Percentiles rank a stretch among this genome's conserved stretches.
These are phyloP conservation scores for Begonia fuchsioides DNA, from an alignment of 306 rosid genomes.

Conservation along the genomic window DNA sequence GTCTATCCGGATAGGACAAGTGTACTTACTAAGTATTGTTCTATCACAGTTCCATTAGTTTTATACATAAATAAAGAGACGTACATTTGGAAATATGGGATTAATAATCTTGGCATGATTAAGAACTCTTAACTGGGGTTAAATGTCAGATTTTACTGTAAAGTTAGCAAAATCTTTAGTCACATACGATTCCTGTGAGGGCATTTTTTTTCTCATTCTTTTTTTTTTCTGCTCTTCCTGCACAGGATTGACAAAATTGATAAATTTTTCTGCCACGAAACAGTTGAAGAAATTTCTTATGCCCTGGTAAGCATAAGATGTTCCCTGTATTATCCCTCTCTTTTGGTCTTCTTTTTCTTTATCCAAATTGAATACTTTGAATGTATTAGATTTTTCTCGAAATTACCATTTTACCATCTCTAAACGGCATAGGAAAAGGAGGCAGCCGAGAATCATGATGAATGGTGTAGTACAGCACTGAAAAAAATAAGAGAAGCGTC, in stretches of 20 bases:
- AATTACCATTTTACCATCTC: conserved; percentile 9
- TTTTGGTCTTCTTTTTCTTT: background rate
- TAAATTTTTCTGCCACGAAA: conserved; percentile 70
- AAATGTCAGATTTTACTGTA: no score
- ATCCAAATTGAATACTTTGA: background rate
- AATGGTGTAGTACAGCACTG: conserved; percentile 53
- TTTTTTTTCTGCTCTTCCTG: background rate
- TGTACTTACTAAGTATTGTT: conserved; percentile 58
- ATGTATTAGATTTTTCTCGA: background rate
- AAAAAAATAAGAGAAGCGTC: conserved; percentile 64
- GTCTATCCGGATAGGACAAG: conserved; percentile 67
- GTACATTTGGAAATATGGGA: no score
- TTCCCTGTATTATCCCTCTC: background rate
- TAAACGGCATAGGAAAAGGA: conserved; percentile 59
- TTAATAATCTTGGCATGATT: no score
- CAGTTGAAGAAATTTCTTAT: conserved; percentile 77
- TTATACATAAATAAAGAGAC: background rate
- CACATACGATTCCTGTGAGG: no score
- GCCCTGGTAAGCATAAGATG: conserved; percentile 61
- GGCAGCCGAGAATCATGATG: conserved; percentile 39
- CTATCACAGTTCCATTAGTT: conserved; percentile 8
- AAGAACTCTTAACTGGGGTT: no score
- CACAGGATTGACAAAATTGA: conserved; percentile 59
- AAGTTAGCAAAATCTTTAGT: no score
- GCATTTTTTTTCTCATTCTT: no score